Evolutionary conservation across 1,139 yeast species (phyloP), one percentile per base, ranked within the genome.

Genomic region (Saccharomyces pastorianus): DNA sequence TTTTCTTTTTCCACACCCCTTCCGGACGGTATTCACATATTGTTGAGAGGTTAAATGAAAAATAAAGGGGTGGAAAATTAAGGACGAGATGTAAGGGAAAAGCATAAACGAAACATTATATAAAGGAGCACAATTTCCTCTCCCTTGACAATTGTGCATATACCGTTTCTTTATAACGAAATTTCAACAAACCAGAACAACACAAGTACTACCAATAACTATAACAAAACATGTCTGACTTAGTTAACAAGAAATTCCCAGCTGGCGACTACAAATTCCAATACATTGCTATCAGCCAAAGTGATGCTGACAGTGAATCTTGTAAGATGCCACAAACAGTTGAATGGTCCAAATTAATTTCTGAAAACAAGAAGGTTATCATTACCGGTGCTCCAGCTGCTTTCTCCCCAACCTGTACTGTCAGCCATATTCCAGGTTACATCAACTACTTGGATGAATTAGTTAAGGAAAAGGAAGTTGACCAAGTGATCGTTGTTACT

Each of bases 301-400:
- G 49, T 31, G 60, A 57, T 47, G 53, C 58, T 14, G 58, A 61
- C 29, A 56, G 56, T 34, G 64, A 58, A 38, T 64, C 67, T 34
- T 66, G 70, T 56, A 63, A 62, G 52, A 38, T 63, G 56, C 70
- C 70, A 53, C 62, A 59, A 47, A 59, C 65, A 48, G 60, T 57
- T 27, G 50, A 56, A n/a, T 64, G 68, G 67, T 48, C 61, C 42
- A 60, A 65, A 49, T 61, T 71, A 48, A 59, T 64, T 17, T 54
- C 58, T 20, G 63, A 67, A 49, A 67, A 70, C 59, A 71, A 73
- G 64, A 70, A 68, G 46, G 70, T 87, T 49, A 82, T 87, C 47
- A 76, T 88, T 63, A 88, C 91, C 46, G 80, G 88, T 55, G 95
- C 88, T 28, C 96, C 96, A 58, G 96, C 95, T 60, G 96, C 96